Conservation (phyloP, 768 basidiomycete genomes). For the Suillus variegatus region DNA sequence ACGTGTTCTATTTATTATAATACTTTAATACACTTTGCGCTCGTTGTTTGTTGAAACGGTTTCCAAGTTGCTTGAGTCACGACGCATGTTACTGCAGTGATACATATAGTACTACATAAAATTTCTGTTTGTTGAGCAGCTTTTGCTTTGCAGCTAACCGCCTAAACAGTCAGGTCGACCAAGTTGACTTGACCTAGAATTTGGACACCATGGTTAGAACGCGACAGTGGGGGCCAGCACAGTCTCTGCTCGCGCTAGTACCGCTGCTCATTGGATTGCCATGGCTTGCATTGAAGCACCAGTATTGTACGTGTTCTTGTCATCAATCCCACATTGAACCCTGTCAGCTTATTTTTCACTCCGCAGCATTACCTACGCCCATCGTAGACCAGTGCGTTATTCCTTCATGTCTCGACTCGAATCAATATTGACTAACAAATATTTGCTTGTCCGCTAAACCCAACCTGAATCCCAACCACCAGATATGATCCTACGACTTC, state of each 20-base stretch:
- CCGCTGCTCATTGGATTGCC: slow-evolving; percentile 57
- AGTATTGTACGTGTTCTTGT: slow-evolving; percentile 42
- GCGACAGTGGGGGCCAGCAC: slow-evolving; percentile 55
- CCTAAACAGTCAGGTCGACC: not conserved
- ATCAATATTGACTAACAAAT: not conserved
- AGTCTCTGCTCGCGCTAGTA: slow-evolving; percentile 54
- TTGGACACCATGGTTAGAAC: not conserved
- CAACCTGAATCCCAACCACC: not conserved
- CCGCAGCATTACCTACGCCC: slow-evolving; percentile 58
- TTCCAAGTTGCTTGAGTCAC: not conserved
- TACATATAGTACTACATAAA: not conserved
- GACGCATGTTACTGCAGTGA: not conserved
- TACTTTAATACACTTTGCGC: not conserved
- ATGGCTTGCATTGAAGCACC: slow-evolving; percentile 47
- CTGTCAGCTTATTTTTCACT: not conserved
- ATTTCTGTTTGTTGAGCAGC: not conserved
- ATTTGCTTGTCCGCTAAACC: not conserved
- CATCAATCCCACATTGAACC: not conserved
- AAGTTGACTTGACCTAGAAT: not conserved
- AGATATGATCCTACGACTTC: slow-evolving; percentile 52
- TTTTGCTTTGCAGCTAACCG: not conserved
- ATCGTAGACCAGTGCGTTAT: slow-evolving; percentile 50
- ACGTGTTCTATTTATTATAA: not conserved
- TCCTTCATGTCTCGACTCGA: not conserved
- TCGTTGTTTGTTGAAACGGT: not conserved